Evolutionary conservation across 2,329 filamentous ascomycete species (phyloP), one percentile per base, ranked within the genome.

Genomic region (Pseudogymnoascus sp.): DNA sequence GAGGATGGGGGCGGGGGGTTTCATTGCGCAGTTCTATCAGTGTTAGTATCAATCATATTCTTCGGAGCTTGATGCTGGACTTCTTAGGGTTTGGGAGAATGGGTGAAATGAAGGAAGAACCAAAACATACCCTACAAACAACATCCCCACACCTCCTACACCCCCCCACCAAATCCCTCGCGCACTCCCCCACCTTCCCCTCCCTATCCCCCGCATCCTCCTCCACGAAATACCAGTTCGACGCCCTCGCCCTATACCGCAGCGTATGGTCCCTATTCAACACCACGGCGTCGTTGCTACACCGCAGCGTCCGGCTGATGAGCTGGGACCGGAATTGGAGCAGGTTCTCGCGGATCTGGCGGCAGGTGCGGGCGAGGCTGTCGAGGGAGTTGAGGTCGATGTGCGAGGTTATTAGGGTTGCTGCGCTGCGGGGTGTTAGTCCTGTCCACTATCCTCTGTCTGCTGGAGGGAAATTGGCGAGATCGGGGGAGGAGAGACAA

Each of bases 1-100:
- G 21, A 85, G 80, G 33, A 81, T 78, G 1, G 81, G 79, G 2
- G 88, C 84, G 0, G 91, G 91, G 0, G 89, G 86, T 74, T 97
- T 96, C 70, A 91, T 88, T 5, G 88, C 87, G 75, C 93, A 97
- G 69, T 97, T 97, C 91, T 96, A 73, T 61, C 95, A 94, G 11
- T 1, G 21, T 29, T 23, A 33, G 19, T n/a, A 2, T 14, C 35
- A 37, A 37, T n/a, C 11, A 11, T 14, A 37, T 14, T 12, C 12
- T 11, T 11, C 4, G 12, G 11, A 37, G 11, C 4, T 12, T 35
- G 26, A 35, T 35, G 33, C 33, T 12, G 11, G 33, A 10, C 10
- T 35, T 35, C 31, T 33, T 33, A 33, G 31, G 31, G 6, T 33
- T 33, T 8, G 60, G 35, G 10, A 58, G 38, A 60, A 14, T 16